Base-by-base conservation (phyloP, 2,329 filamentous ascomycete species). In the Neoscytalidium dimidiatum region DNA sequence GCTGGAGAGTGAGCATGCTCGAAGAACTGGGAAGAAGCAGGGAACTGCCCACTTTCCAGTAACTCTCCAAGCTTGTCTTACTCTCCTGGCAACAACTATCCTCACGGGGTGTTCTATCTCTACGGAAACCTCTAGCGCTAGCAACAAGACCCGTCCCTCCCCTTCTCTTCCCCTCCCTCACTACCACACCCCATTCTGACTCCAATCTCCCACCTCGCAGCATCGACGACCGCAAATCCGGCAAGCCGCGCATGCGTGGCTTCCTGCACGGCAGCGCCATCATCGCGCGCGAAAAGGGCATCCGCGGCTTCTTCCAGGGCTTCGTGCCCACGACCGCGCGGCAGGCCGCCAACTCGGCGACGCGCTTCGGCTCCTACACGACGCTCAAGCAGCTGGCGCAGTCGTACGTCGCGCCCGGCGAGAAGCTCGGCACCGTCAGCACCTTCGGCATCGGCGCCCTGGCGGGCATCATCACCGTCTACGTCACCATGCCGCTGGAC, bases 231-330 rank as follows among this genome's bases (percentile, higher is more conserved):
- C 90, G 92, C 71, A 99, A 99, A 82, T 85, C 86, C 3, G 83
- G 87, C 29, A 92, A 92, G 41, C 95, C 95, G 35, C 89, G 94
- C 17, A 90, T 99, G 88, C 87, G 89, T 67, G 95, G 95, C 28
- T 97, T 99, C 80, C 82, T 98, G 19, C 92, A 98, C 77, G 95
- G 94, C 58, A 91, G 93, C 14, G 88, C 87, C 62, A 86, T 98
- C 66, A 98, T 99, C 67, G 90, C 89, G 43, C 88, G 90, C 68
- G 95, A 99, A 77, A 89, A 94, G 71, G 95, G 95, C 26, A 75
- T 97, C 41, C 86, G 90, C 38, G 95, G 94, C 56, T 98, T 99
- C 84, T 97, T 99, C 85, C 93, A 98, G 77, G 95, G 95, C 26
- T 95, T 99, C 73, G 89, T 96, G 8, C 95, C 95, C 0, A 99